Evolutionary conservation across 2,329 filamentous ascomycete genomes (phyloP), one percentile per base, ranked within the genome.

Genomic region (Microcyclosporella mali): DNA sequence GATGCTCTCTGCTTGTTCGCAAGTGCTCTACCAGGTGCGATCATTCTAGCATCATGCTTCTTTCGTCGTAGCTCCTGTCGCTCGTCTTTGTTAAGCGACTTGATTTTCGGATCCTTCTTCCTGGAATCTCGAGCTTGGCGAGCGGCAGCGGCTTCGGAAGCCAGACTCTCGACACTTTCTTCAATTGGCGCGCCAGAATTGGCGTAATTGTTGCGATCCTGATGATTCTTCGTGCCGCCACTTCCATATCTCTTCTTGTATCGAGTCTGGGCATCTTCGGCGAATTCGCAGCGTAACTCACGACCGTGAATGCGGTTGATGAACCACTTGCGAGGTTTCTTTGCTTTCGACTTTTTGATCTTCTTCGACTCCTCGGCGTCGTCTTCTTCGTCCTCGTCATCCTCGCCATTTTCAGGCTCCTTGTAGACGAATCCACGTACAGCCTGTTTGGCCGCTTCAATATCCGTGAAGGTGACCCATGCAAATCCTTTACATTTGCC

Each of bases 401-500:
- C 71, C 2, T 71, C 60, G 50, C 71, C 63, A 46, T 70, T 65
- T 31, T 81, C 73, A 30, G 83, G 66, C 41, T 78, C 74, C 62
- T 83, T 77, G 60, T 77, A 77, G 58, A 88, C 75, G 57, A 85
- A 95, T 1, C 90, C 90, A 61, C 81, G 82, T 52, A 94, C 88
- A 3, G 85, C 86, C 57, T 76, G 77, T 37, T 82, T 78, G 0
- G 88, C 88, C 0, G 84, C 78, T 43, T 85, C 81, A 9, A 89
- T 61, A 38, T 88, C 81, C 61, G 83, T 82, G 66, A 97, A 98
- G 49, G 86, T 86, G 48, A 98, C 81, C 89, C 92, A 98, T 4
- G 84, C 92, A 68, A 84, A 98, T 14, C 92, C 94, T 70, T 97
- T 97, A 72, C 92, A 98, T 70, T 97, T 98, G 33, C 92, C 92